Conservation (phyloP, 768 basidiomycete species). For the Goffeauzyma gilvescens region DNA sequence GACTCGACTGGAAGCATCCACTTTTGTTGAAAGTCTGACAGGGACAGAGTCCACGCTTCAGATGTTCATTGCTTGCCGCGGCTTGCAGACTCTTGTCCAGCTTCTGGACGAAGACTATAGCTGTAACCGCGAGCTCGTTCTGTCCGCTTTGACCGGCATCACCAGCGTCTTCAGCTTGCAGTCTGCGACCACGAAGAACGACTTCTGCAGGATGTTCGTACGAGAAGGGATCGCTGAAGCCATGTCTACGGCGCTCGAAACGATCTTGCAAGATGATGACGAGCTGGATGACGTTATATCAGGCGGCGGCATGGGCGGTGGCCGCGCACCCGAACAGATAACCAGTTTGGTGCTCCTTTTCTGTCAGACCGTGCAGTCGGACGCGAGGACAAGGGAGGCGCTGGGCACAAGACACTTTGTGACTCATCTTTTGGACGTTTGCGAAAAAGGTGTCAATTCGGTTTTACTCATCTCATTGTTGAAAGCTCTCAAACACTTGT, state of each 20-base stretch:
- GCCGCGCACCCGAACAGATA: slow-evolving; percentile 72
- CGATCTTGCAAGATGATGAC: slow-evolving; percentile 48
- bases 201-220: slow-evolving; percentile 96
- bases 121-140: slow-evolving; percentile 73
- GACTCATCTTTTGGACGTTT: slow-evolving; percentile 65
- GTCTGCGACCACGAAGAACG: slow-evolving; percentile 89
- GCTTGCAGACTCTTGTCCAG: slow-evolving; percentile 81
- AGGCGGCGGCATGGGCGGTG: too few relatives aligned
- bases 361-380: slow-evolving; percentile 88
- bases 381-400: slow-evolving; percentile 79
- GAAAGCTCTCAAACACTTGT: slow-evolving; percentile 88
- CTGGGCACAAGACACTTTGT: slow-evolving; percentile 76
- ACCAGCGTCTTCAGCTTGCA: slow-evolving; percentile 85
- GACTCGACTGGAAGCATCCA: slow-evolving; percentile 83
- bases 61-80: slow-evolving; percentile 98
- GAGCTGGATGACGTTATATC: slow-evolving; percentile 45
- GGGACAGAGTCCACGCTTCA: slow-evolving; percentile 80
- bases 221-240: slow-evolving; percentile 87
- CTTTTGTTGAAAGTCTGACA: slow-evolving; percentile 76
- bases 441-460: slow-evolving; percentile 62
- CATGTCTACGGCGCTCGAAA: slow-evolving; percentile 67
- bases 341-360: slow-evolving; percentile 77
- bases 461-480: slow-evolving; percentile 72
- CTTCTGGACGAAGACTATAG: slow-evolving; percentile 90
- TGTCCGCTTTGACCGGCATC: slow-evolving; percentile 84